These are phyloP conservation scores for Aciculosporium take DNA, from an alignment of 2,329 filamentous ascomycete species.

Conservation along the genomic window DNA sequence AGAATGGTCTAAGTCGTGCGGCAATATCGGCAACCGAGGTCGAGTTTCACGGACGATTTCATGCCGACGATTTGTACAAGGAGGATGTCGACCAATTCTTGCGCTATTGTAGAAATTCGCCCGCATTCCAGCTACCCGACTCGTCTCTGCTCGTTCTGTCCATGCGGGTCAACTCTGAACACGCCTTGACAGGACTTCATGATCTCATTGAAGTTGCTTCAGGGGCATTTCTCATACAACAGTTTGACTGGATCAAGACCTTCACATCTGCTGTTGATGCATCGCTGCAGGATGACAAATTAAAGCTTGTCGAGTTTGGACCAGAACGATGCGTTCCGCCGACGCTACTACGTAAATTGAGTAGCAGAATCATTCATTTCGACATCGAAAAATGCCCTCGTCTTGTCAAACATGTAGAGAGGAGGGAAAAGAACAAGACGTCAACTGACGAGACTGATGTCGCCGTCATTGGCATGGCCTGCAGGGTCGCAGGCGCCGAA, in stretches of 20 bases:
- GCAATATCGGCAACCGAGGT: background rate
- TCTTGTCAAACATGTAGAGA: background rate
- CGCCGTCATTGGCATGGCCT: constrained; percentile 26
- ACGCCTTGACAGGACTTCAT: background rate
- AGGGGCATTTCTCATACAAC: constrained; percentile 34
- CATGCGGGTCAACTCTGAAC: background rate
- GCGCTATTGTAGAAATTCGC: background rate
- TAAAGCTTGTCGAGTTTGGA: background rate
- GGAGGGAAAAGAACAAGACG: background rate
- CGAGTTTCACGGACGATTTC: constrained; percentile 1
- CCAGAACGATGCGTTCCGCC: background rate
- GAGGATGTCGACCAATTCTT: background rate
- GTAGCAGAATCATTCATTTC: background rate
- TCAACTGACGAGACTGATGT: constrained; percentile 9
- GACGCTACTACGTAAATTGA: background rate
- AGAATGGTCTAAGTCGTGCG: constrained; percentile 3
- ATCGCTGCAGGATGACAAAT: background rate
- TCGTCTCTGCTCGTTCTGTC: background rate
- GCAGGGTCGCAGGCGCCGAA: constrained; percentile 21
- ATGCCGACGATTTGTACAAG: background rate
- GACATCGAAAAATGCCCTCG: constrained; percentile 8
- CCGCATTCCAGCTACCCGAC: background rate
- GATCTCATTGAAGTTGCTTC: background rate
- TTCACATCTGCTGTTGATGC: background rate
- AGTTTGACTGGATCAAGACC: constrained; percentile 33